A percentile compares a stretch with the other conserved stretches of the same genome.
Evolutionary conservation across 345 rosid genomes (phyloP).

Genomic region (Eucalyptus tenuipes): DNA sequence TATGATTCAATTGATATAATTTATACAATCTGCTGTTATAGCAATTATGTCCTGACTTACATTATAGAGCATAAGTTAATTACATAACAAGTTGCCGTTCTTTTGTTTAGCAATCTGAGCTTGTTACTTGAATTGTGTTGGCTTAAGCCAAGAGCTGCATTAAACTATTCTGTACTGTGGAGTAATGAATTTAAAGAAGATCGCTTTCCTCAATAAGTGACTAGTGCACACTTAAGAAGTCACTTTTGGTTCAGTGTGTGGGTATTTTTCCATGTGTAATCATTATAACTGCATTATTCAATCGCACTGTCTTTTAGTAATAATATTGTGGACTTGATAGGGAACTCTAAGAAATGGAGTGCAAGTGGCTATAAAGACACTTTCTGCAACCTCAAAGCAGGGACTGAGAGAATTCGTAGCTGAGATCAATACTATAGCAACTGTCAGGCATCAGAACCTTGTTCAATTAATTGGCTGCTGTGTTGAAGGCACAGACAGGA

Average conservation of each 20-base stretch:
- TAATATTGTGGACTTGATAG: slow-evolving; percentile 10
- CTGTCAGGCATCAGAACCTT: slow-evolving; percentile 76
- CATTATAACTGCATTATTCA: not conserved
- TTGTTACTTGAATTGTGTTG: not conserved
- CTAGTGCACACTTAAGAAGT: not conserved
- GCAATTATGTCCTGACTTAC: not conserved
- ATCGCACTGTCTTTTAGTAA: not conserved
- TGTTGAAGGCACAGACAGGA: slow-evolving; percentile 41
- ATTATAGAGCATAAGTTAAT: not conserved
- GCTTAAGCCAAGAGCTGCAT: not conserved
- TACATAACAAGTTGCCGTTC: not conserved
- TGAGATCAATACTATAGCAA: slow-evolving; percentile 60
- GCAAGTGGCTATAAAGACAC: slow-evolving; percentile 68
- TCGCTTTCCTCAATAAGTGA: not conserved
- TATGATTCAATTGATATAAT: not conserved
- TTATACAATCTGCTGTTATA: not conserved
- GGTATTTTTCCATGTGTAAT: not conserved
- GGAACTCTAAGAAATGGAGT: slow-evolving; percentile 49
- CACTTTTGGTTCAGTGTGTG: not conserved
- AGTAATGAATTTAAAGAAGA: not conserved
- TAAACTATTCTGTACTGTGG: not conserved
- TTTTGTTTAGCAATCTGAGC: not conserved
- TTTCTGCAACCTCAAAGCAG: slow-evolving; percentile 65
- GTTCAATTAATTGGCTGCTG: slow-evolving; percentile 88
- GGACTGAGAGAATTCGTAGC: slow-evolving; percentile 69